These are phyloP conservation scores for Thamnidium elegans DNA, from an alignment of 192 early-diverging fungal genomes.

Conservation along the genomic window DNA sequence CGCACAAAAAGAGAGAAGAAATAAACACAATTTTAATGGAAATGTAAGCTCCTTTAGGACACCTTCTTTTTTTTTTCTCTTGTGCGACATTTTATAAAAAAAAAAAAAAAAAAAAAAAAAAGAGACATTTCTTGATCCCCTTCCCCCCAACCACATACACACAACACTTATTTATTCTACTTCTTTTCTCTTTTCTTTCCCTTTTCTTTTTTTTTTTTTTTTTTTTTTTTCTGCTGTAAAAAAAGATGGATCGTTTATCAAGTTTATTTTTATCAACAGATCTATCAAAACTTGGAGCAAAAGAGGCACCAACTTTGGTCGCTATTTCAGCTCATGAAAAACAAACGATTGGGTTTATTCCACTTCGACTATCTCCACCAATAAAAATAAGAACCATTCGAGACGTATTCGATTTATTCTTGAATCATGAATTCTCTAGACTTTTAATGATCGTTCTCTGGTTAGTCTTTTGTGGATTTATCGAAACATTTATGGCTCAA, in stretches of 20 bases:
- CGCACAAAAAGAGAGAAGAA: too few species aligned
- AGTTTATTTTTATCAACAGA: background rate
- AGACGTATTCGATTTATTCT: conserved; percentile 20
- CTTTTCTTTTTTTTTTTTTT: background rate
- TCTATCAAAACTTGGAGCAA: conserved; percentile 6
- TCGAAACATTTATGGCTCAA: conserved; percentile 31
- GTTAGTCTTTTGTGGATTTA: conserved; percentile 23
- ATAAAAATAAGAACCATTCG: conserved; percentile 9
- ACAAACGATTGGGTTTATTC: conserved; percentile 20
- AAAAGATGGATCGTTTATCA: background rate
- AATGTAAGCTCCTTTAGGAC: too few species aligned
- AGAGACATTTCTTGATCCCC: background rate
- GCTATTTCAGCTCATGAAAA: conserved; percentile 1
- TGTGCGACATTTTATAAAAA: too few species aligned
- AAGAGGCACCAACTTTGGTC: background rate
- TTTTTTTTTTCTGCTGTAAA: background rate
- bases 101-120: background rate
- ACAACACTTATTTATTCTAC: background rate
- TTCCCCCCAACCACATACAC: background rate
- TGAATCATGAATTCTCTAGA: conserved; percentile 28
- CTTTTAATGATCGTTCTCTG: conserved; percentile 11
- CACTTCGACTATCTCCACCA: conserved; percentile 22
- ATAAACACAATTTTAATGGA: too few species aligned
- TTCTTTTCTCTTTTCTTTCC: background rate
- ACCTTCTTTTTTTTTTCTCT: too few species aligned